These are phyloP conservation scores for Leccinum fuscescens DNA, from an alignment of 1,284 basidiomycete genomes.

Conservation along the genomic window DNA sequence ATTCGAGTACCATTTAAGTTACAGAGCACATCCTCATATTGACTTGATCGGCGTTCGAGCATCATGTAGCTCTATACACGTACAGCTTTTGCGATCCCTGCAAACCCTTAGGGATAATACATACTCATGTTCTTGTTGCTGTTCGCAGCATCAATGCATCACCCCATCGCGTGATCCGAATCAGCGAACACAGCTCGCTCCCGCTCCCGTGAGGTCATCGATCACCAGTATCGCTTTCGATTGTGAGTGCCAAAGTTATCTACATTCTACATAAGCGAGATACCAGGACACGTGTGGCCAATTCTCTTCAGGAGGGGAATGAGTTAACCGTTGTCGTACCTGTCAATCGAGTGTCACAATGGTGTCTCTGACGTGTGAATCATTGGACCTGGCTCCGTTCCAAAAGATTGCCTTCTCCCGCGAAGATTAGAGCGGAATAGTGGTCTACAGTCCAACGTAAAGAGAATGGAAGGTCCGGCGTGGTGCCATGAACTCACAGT, in stretches of 20 bases:
- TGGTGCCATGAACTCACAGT: background rate
- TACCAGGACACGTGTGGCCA: conserved; percentile 7
- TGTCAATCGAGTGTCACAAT: conserved; percentile 2
- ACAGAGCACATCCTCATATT: conserved; percentile 13
- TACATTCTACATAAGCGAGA: conserved; percentile 8
- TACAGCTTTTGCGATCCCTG: conserved; percentile 8
- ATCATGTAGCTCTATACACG: conserved; percentile 18
- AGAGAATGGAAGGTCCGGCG: background rate
- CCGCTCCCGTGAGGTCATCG: conserved; percentile 13
- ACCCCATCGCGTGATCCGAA: background rate
- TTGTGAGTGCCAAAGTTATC: background rate
- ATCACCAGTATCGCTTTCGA: conserved; percentile 2
- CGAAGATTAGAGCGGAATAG: conserved; percentile 24
- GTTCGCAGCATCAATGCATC: background rate
- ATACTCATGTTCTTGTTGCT: conserved; percentile 1
- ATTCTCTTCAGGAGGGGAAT: background rate
- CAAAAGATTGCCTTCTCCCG: conserved; percentile 30
- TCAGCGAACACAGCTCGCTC: background rate
- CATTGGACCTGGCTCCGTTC: conserved; percentile 7
- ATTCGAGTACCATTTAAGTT: conserved; percentile 12
- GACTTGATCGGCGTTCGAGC: conserved; percentile 11
- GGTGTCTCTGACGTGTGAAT: conserved; percentile 19
- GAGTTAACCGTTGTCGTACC: conserved; percentile 7
- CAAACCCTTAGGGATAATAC: background rate
- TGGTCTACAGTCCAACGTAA: conserved; percentile 1